Evolutionary conservation across 176 grass and related monocot species (phyloP).

Genomic region (Alloteropsis semialata): DNA sequence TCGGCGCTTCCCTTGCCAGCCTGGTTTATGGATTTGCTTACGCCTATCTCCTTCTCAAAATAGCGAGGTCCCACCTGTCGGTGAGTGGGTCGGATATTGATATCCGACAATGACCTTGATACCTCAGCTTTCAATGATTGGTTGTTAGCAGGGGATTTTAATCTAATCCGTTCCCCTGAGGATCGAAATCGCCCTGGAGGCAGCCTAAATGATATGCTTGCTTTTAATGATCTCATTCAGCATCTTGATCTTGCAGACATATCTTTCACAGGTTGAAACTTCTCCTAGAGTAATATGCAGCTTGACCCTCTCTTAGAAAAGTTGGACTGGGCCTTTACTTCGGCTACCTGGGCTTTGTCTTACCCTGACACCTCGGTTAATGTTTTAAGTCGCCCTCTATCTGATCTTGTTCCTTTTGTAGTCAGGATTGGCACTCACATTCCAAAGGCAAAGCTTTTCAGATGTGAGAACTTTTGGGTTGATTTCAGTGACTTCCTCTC

Average conservation of each 20-base stretch:
- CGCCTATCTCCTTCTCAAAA: too few species aligned
- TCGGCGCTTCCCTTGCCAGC: too few species aligned
- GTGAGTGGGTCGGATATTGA: too few species aligned
- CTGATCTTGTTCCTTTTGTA: neutral
- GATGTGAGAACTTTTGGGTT: neutral
- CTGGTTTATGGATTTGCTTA: too few species aligned
- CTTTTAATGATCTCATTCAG: neutral
- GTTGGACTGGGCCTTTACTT: neutral
- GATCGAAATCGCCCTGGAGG: neutral
- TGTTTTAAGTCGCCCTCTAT: neutral
- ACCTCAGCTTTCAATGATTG: too few species aligned
- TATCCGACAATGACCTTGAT: too few species aligned
- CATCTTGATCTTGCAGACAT: neutral
- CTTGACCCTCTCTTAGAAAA: neutral
- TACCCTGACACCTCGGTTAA: neutral
- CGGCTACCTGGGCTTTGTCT: fast-evolving
- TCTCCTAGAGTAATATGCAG: neutral
- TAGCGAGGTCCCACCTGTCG: too few species aligned
- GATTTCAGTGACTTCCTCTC: neutral
- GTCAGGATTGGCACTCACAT: neutral
- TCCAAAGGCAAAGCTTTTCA: neutral
- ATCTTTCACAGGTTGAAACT: neutral
- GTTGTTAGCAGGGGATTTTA: neutral
- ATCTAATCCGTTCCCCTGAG: fast-evolving
- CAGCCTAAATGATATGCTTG: neutral